phyloP scores from a whole-genome alignment of 2,329 filamentous ascomycete genomes.

The Fusarium succisae region DNA sequence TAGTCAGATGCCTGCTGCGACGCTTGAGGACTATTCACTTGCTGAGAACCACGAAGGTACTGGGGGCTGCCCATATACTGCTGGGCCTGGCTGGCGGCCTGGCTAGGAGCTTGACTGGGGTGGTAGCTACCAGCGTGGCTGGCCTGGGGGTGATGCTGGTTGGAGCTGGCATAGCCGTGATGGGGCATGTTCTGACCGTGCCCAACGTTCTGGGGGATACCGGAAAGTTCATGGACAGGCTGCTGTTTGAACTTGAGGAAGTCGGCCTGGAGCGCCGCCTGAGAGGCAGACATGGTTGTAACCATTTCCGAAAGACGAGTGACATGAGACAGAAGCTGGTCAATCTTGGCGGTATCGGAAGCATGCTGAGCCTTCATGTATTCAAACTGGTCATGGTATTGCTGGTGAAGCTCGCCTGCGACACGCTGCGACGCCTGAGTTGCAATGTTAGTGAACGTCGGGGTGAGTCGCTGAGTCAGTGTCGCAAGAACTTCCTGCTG shows the following conservation, averaged over 20 bases:
- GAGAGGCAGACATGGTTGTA: constrained; percentile 73
- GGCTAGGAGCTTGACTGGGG: constrained; percentile 47
- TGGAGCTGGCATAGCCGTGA: constrained; percentile 43
- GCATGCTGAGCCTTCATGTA: constrained; percentile 60
- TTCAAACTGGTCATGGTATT: constrained; percentile 61
- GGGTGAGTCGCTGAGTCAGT: constrained; percentile 71
- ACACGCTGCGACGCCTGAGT: constrained; percentile 74
- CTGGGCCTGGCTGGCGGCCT: constrained; percentile 45
- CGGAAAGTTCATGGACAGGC: constrained; percentile 55
- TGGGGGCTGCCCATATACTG: constrained; percentile 50
- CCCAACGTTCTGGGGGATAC: constrained; percentile 37
- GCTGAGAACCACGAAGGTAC: constrained; percentile 49
- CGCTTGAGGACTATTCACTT: constrained; percentile 47
- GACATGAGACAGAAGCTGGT: constrained; percentile 75
- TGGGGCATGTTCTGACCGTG: constrained; percentile 38
- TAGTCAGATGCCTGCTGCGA: constrained; percentile 49
- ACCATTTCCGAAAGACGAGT: constrained; percentile 74
- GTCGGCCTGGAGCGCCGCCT: constrained; percentile 74
- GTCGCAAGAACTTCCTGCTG: constrained; percentile 73
- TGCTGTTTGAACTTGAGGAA: constrained; percentile 67
- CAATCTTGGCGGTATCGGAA: constrained; percentile 71
- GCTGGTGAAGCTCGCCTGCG: constrained; percentile 73
- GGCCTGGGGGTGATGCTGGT: constrained; percentile 32
- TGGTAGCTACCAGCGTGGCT: constrained; percentile 49
- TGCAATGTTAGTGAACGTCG: constrained; percentile 72